Conservation (phyloP, 441 rosid species). For the Mallotus japonicus region DNA sequence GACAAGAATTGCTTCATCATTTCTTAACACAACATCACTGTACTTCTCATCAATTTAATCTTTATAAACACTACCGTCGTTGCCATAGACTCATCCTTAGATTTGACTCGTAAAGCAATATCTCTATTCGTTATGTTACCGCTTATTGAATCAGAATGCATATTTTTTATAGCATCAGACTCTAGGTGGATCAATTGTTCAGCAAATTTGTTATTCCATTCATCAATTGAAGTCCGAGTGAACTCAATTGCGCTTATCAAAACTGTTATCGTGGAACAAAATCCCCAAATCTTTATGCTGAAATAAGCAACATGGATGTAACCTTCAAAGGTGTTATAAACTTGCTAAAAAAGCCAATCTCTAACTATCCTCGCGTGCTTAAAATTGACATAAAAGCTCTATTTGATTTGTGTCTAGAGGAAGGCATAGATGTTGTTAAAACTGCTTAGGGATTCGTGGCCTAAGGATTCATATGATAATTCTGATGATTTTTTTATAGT, state of each 20-base stretch:
- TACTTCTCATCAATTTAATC: constrained; percentile 35
- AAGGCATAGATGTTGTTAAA: constrained; percentile 83
- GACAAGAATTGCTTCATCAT: constrained; percentile 70
- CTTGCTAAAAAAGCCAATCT: constrained; percentile 38
- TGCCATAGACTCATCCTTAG: background rate
- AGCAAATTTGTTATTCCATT: constrained; percentile 53
- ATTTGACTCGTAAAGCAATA: constrained; percentile 24
- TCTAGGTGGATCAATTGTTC: constrained; percentile 39
- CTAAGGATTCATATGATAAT: constrained; percentile 55
- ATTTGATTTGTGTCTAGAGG: constrained; percentile 69
- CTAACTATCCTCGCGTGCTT: constrained; percentile 56
- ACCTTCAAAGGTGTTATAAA: constrained; percentile 65
- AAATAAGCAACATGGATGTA: constrained; percentile 46
- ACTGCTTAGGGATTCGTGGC: constrained; percentile 83
- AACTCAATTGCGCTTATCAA: constrained; percentile 80
- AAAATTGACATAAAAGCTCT: constrained; percentile 68
- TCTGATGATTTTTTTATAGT: constrained; percentile 70
- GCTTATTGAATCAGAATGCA: constrained; percentile 58
- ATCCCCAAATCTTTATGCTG: constrained; percentile 54
- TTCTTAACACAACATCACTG: constrained; percentile 49
- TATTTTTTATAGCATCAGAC: constrained; percentile 44
- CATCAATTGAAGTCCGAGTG: constrained; percentile 63
- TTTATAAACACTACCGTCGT: constrained; percentile 26
- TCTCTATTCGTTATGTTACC: constrained; percentile 65
- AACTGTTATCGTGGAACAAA: constrained; percentile 60